Conservation (phyloP, 345 rosid species). For the Euphorbia peplus region DNA sequence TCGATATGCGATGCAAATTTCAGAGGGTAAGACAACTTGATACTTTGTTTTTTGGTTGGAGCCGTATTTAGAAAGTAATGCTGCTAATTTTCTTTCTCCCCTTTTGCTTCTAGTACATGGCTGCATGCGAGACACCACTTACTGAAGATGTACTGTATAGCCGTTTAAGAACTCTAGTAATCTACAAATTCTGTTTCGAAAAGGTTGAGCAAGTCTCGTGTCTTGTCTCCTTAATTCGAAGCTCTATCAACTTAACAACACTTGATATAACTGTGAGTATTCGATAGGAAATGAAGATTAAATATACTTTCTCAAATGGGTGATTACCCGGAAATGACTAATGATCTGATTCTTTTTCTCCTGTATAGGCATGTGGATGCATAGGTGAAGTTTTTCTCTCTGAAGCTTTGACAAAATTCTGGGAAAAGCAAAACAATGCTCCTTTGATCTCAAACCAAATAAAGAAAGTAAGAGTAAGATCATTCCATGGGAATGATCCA, state of each 20-base stretch:
- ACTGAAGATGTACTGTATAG: slow-evolving; percentile 1
- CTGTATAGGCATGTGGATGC: slow-evolving; percentile 2
- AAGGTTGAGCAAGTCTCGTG: not conserved
- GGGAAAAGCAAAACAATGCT: not conserved
- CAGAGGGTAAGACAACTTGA: slow-evolving; percentile 1
- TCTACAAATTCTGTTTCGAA: slow-evolving; percentile 6
- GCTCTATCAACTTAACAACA: not conserved
- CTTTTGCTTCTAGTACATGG: slow-evolving; percentile 15
- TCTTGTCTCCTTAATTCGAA: not conserved
- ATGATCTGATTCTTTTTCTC: not conserved
- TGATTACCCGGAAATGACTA: not conserved
- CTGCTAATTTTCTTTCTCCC: not conserved
- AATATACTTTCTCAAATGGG: not conserved
- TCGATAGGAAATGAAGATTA: too few species aligned
- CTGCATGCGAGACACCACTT: slow-evolving; percentile 1
- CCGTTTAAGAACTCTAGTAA: not conserved
- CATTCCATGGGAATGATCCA: slow-evolving; percentile 1
- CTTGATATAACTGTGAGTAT: slow-evolving; percentile 6
- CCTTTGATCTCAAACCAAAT: not conserved
- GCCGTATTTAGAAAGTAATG: not conserved
- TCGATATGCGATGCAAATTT: slow-evolving; percentile 9
- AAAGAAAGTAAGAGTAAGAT: slow-evolving; percentile 9
- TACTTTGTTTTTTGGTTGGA: not conserved
- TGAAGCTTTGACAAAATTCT: slow-evolving; percentile 4
- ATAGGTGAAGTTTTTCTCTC: not conserved